These are phyloP conservation scores for Teratosphaeria pseudoeucalypti DNA, from an alignment of 2,329 filamentous ascomycete species.

Conservation along the genomic window DNA sequence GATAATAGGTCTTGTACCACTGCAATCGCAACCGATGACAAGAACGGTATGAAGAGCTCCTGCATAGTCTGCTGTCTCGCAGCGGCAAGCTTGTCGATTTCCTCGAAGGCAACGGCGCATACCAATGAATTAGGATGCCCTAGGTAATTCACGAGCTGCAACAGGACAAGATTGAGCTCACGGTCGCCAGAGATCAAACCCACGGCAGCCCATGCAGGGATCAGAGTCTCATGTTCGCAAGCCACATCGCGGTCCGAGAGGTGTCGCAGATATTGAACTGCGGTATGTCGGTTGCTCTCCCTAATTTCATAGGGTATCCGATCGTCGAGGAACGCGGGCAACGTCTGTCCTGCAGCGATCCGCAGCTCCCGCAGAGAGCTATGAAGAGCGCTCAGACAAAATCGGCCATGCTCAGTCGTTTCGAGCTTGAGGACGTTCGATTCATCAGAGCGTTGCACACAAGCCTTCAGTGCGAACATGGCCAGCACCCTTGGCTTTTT, in stretches of 20 bases:
- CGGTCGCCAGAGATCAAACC: constrained; percentile 66
- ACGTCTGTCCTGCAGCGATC: constrained; percentile 58
- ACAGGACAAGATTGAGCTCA: constrained; percentile 75
- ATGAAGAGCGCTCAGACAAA: constrained; percentile 69
- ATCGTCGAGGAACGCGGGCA: constrained; percentile 50
- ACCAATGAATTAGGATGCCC: constrained; percentile 73
- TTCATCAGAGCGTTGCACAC: constrained; percentile 58
- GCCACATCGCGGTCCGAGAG: constrained; percentile 60
- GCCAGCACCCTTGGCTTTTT: constrained; percentile 56
- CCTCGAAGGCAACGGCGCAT: constrained; percentile 71
- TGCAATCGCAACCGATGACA: constrained; percentile 72
- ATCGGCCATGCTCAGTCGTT: constrained; percentile 59
- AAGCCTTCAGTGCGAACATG: constrained; percentile 59
- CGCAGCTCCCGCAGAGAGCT: constrained; percentile 80
- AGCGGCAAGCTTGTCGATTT: constrained; percentile 64
- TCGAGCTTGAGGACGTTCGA: constrained; percentile 55
- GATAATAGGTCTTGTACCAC: constrained; percentile 72
- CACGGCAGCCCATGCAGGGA: constrained; percentile 77
- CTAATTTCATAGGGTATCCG: constrained; percentile 38
- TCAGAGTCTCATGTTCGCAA: constrained; percentile 68
- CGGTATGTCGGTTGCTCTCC: constrained; percentile 56
- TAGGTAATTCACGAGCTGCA: constrained; percentile 76
- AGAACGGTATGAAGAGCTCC: constrained; percentile 70
- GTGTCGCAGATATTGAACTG: constrained; percentile 59
- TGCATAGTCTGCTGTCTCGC: constrained; percentile 46